These are phyloP conservation scores for Cystobasidium sp. DNA, from an alignment of 1,284 basidiomycete genomes.

Conservation along the genomic window DNA sequence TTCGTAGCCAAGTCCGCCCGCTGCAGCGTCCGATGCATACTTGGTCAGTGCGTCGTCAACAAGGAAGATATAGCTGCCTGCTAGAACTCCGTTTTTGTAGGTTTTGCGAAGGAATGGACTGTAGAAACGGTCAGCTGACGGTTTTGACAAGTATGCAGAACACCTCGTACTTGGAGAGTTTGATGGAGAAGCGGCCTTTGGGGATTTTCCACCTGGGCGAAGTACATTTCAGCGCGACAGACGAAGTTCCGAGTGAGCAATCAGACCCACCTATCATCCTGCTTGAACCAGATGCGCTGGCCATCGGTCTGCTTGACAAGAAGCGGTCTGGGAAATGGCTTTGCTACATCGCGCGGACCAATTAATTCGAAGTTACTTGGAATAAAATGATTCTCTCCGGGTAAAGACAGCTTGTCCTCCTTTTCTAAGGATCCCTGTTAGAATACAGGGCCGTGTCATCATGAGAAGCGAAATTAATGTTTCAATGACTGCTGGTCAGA, in stretches of 20 bases:
- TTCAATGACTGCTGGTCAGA: not conserved
- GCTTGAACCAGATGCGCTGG: conserved; percentile 34
- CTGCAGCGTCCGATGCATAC: conserved; percentile 86
- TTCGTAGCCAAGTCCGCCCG: conserved; percentile 82
- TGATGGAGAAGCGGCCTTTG: conserved; percentile 21
- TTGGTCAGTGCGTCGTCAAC: conserved; percentile 87
- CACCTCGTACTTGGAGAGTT: conserved; percentile 60
- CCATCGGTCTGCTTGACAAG: conserved; percentile 17
- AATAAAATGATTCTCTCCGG: conserved; percentile 20
- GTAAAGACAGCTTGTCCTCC: conserved; percentile 12
- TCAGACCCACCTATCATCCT: conserved; percentile 59
- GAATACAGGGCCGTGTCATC: not conserved
- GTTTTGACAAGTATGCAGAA: not conserved
- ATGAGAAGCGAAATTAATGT: not conserved
- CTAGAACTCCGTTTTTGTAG: conserved; percentile 4
- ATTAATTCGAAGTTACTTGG: conserved; percentile 5
- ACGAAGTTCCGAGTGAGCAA: conserved; percentile 78
- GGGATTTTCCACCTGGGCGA: conserved; percentile 29
- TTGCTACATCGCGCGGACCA: not conserved
- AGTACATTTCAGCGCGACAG: conserved; percentile 64
- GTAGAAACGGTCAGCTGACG: not conserved
- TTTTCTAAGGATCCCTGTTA: not conserved
- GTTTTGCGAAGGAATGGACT: conserved; percentile 10
- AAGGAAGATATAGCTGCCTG: conserved; percentile 72
- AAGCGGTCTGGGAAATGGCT: conserved; percentile 7